Evolutionary conservation across 768 basidiomycete species (phyloP), one percentile per base, ranked within the genome.

Genomic region (Agrocybe pediades): DNA sequence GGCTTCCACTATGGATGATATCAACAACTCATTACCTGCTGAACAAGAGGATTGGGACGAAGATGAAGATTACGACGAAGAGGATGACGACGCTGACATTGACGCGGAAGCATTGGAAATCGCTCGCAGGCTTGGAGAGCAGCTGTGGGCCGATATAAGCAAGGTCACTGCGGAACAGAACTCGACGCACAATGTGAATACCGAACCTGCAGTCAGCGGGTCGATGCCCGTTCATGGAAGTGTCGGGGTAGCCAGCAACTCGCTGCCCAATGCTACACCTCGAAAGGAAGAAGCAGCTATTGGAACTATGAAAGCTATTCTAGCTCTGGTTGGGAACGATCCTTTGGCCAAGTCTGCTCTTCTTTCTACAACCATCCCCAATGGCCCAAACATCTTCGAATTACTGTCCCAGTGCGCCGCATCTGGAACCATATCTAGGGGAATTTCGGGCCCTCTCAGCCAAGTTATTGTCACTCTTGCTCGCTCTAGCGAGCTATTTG

Each of bases 101-200:
- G 82, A 85, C 21, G 87, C 86, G 4, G 85, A 89, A 53, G 88
- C 88, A 2, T 82, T 86, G 57, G 88, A 86, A 61, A 88, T 89
- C 60, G 87, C 87, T 4, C 79, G 86, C 42, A 75, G 85, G 23
- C 71, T 92, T 25, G 84, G 86, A n/a, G 87, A 87, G 58, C 84
- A 92, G 54, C 75, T 92, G 6, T 86, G 84, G 82, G 90, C 88
- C 2, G 87, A 89, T 60, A 86, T 91, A 45, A 83, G 71, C 62
- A 86, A 82, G 64, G 86, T 79, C 5, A 83, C 79, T 55, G 80
- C 79, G 3, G 66, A 67, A 13, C 33, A 36, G 33, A 36, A 36
- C 11, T 36, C 33, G 13, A 36, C 33, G n/a, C n/a, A n/a, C n/a
- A n/a, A 3, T 36, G n/a, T 13, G n/a, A 36, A 36, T 36, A n/a